Evolutionary conservation across 192 early-diverging fungal species (phyloP).

Genomic region (Coemansia sp.): DNA sequence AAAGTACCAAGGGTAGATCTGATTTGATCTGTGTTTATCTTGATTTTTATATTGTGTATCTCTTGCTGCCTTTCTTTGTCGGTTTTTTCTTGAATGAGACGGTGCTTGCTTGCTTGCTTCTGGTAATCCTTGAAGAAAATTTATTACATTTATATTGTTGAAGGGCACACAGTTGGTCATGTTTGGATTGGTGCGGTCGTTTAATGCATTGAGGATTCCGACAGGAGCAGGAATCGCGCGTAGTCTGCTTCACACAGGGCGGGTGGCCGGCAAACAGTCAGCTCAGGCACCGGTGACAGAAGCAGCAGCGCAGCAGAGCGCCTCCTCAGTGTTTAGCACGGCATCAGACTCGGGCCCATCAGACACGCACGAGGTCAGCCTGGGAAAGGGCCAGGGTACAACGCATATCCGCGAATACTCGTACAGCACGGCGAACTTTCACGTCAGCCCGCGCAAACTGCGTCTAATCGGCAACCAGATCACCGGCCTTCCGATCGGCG

Average conservation of each 20-base stretch:
- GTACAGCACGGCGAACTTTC: constrained; percentile 63
- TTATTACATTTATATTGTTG: neutral
- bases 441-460: constrained; percentile 67
- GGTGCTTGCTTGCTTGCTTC: neutral
- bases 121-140: neutral
- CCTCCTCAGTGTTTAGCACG: constrained; percentile 20
- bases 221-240: neutral
- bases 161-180: neutral
- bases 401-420: constrained; percentile 21
- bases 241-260: too few relatives aligned
- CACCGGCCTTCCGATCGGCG: constrained; percentile 58
- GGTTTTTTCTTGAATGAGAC: neutral
- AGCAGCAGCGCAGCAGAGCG: constrained; percentile 5
- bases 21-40: neutral
- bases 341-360: too few relatives aligned
- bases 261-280: neutral
- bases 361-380: constrained; percentile 7
- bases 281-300: neutral
- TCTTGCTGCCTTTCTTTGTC: neutral
- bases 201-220: neutral
- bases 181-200: constrained; percentile 12
- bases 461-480: constrained; percentile 71
- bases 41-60: too few relatives aligned
- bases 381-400: constrained; percentile 19
- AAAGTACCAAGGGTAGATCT: constrained; percentile 60